phyloP scores from a whole-genome alignment of 306 rosid species.

The Casuarina equisetifolia region DNA sequence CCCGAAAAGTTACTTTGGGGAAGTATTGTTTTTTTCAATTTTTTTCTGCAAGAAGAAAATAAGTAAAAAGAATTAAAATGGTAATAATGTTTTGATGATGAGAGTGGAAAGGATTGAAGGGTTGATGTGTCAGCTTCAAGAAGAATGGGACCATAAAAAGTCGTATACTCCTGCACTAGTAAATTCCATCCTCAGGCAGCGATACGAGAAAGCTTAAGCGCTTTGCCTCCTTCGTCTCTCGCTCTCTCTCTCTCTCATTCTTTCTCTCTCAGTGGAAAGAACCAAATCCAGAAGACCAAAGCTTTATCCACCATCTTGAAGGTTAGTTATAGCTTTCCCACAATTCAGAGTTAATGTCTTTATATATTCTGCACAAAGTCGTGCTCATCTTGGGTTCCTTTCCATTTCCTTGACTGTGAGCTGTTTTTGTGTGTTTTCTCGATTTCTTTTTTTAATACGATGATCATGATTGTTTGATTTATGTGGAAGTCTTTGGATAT shows the following conservation, averaged over 20 bases:
- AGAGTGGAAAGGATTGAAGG: not conserved
- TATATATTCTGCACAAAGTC: not conserved
- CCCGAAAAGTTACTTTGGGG: too few relatives aligned
- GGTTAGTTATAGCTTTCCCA: not conserved
- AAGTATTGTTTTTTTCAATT: too few relatives aligned
- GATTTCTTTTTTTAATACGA: too few relatives aligned
- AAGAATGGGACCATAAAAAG: conserved; percentile 9
- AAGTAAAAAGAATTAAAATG: not conserved
- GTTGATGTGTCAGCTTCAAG: not conserved
- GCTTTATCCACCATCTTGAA: conserved; percentile 6
- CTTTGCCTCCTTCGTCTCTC: not conserved
- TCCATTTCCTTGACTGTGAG: not conserved
- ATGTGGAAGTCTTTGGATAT: not conserved
- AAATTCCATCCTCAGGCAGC: not conserved
- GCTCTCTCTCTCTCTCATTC: conserved; percentile 9
- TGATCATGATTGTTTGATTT: not conserved
- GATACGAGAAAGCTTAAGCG: not conserved
- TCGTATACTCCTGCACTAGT: not conserved
- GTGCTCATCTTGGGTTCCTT: not conserved
- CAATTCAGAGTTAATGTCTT: conserved; percentile 3
- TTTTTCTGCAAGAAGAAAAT: too few relatives aligned
- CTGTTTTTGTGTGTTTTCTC: not conserved
- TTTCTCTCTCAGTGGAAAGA: conserved; percentile 1
- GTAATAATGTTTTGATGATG: too few relatives aligned
- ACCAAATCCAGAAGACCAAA: not conserved